phyloP scores from a whole-genome alignment of 768 basidiomycete genomes.

The Mycena filopes region DNA sequence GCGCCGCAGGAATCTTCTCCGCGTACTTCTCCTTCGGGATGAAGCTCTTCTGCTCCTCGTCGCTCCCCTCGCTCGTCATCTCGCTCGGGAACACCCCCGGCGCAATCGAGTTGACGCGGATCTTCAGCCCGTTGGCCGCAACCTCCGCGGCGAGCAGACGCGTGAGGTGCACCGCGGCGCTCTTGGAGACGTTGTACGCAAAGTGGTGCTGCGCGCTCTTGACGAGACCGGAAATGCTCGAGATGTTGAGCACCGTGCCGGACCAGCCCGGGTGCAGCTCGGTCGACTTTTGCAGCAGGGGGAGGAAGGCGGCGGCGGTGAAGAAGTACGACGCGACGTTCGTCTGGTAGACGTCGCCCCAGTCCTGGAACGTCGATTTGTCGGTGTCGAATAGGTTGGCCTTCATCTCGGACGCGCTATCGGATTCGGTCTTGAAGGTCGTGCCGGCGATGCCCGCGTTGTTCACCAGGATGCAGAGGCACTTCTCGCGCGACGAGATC shows the following conservation, averaged over 20 bases:
- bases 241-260: slow-evolving; percentile 42
- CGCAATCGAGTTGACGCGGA: slow-evolving; percentile 42
- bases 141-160: slow-evolving; percentile 41
- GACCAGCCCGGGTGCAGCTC: slow-evolving; percentile 27
- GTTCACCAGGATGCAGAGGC: slow-evolving; percentile 7
- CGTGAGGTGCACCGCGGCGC: slow-evolving; percentile 41
- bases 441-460: slow-evolving; percentile 31
- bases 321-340: slow-evolving; percentile 39
- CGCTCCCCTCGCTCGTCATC: slow-evolving; percentile 30
- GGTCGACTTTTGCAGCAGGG: slow-evolving; percentile 37
- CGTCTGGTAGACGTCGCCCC: slow-evolving; percentile 31
- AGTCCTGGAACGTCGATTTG: slow-evolving; percentile 38
- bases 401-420: slow-evolving; percentile 37
- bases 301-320: slow-evolving; percentile 41
- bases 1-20: neutral
- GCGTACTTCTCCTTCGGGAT: slow-evolving; percentile 8
- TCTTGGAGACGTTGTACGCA: slow-evolving; percentile 43
- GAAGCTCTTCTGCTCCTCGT: slow-evolving; percentile 19
- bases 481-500: slow-evolving; percentile 18
- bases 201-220: slow-evolving; percentile 31
- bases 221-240: slow-evolving; percentile 13
- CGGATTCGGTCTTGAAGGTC: slow-evolving; percentile 31
- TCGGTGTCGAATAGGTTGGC: slow-evolving; percentile 41
- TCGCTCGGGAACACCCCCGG: slow-evolving; percentile 41
- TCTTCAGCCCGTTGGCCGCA: slow-evolving; percentile 15